Conservation (phyloP, 2,329 filamentous ascomycete genomes). For the Stachybotrys elegans region DNA sequence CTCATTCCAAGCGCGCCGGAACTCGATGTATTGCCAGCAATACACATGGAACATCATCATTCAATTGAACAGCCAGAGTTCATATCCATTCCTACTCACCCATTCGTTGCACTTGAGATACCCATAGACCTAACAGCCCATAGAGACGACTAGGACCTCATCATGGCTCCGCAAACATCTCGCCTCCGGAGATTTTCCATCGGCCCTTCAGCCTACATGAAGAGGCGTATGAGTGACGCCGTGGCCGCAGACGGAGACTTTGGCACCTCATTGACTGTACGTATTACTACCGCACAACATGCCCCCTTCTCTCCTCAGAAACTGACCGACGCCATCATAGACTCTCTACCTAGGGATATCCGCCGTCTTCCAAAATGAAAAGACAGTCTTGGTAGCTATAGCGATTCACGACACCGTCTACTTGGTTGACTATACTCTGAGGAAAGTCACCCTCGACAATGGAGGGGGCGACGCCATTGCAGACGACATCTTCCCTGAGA, state of each 20-base stretch:
- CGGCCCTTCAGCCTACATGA: background rate
- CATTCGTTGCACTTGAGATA: too few species aligned
- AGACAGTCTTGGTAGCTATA: conserved; percentile 55
- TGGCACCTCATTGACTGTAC: conserved; percentile 1
- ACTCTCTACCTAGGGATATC: conserved; percentile 60
- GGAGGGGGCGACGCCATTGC: conserved; percentile 44
- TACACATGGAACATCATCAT: too few species aligned
- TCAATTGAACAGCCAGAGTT: too few species aligned
- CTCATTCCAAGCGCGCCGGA: too few species aligned
- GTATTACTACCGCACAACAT: too few species aligned
- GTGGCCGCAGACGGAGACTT: background rate
- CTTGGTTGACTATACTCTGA: conserved; percentile 65
- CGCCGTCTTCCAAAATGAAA: conserved; percentile 44
- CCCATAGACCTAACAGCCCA: too few species aligned
- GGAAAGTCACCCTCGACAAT: conserved; percentile 44
- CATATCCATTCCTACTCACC: too few species aligned
- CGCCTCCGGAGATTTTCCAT: background rate
- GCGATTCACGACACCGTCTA: conserved; percentile 72
- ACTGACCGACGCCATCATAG: conserved; percentile 23
- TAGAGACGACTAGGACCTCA: too few species aligned
- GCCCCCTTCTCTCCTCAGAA: background rate
- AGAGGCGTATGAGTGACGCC: conserved; percentile 1
- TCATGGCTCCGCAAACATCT: too few species aligned
- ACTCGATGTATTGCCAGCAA: too few species aligned
- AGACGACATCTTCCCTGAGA: conserved; percentile 52